Evolutionary conservation across 164 flowering plant species (phyloP), one percentile per base, ranked within the genome.

Genomic region (Magnolia sinica): DNA sequence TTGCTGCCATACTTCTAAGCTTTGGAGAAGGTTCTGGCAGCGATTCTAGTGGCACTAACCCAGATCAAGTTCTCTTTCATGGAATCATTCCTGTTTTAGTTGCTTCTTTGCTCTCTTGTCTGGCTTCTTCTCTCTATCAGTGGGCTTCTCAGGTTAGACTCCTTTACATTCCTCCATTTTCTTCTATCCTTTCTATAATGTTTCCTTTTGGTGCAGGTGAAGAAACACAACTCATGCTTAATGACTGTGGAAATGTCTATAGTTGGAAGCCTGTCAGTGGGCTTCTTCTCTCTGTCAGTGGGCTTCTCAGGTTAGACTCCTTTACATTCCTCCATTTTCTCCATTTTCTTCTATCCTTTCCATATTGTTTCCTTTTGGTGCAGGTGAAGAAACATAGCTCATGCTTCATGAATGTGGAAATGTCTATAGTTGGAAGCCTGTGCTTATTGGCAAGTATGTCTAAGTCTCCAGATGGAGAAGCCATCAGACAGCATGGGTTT

Each of bases 211-310:
- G 79, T 75, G 59, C 86, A 93, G 98, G 98, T 95, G 70, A 95
- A 93, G 91, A 93, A 91, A 79, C 97, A 88, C 80, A 74, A 92
- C 7, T 93, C 98, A 45, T 95, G 90, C 84, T 78, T 93, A 87
- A 95, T 95, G 99, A 95, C 99, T 64, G 81, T 92, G 72, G 99
- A 95, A 86, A 95, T 95, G 99, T 95, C 99, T 49, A 51, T 51
- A 51, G 55, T 51, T 51, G 24, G 24, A 23, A 23, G 24, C 24
- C 1, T 23, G 24, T 23, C 24, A 23, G 24, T 23, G 24, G 24
- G 55, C 99, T 75, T 96, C 99, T 63, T 79, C 98, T 64, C 84
- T 96, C 79, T 96, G 98, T 81, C 99, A 96, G 81, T 96, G 99
- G 99, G 98, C 99, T 66, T 88, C 98, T 81, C 99, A 96, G 95